A percentile compares a stretch with the other conserved stretches of the same genome.
Conservation (phyloP, 768 basidiomycete species). For the Phaffia tasmanica region DNA sequence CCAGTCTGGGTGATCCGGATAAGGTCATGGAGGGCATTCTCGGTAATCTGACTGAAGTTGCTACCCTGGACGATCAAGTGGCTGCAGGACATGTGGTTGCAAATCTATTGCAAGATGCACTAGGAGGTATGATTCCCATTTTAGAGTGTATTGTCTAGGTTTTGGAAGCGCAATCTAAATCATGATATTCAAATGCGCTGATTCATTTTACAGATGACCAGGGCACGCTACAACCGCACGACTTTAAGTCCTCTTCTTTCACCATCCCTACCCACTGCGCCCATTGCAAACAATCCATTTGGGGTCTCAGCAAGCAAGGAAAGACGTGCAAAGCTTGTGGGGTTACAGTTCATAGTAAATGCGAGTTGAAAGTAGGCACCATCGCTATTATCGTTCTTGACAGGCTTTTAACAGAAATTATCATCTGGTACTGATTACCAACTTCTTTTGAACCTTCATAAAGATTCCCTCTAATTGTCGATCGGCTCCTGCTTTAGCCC, state of each 20-base stretch:
- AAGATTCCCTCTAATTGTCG: slow-evolving; percentile 24
- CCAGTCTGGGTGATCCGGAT: slow-evolving; percentile 15
- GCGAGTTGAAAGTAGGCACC: slow-evolving; percentile 63
- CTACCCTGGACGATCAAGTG: slow-evolving; percentile 48
- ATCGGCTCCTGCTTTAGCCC: neutral
- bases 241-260: slow-evolving; percentile 75
- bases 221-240: slow-evolving; percentile 58
- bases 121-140: slow-evolving; percentile 49
- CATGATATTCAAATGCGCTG: no score
- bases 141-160: neutral
- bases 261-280: slow-evolving; percentile 72
- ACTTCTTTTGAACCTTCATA: neutral
- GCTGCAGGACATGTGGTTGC: slow-evolving; percentile 55
- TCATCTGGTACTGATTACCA: neutral
- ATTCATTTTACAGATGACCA: slow-evolving; percentile 52
- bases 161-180: no score
- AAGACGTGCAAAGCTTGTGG: slow-evolving; percentile 71
- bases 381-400: no score
- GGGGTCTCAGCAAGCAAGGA: slow-evolving; percentile 77
- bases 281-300: slow-evolving; percentile 76
- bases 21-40: slow-evolving; percentile 17
- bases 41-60: slow-evolving; percentile 25
- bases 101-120: slow-evolving; percentile 48
- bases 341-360: slow-evolving; percentile 65
- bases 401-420: neutral